Evolutionary conservation across 257 asterid species (phyloP).

Genomic region (Pogostemon cablin): DNA sequence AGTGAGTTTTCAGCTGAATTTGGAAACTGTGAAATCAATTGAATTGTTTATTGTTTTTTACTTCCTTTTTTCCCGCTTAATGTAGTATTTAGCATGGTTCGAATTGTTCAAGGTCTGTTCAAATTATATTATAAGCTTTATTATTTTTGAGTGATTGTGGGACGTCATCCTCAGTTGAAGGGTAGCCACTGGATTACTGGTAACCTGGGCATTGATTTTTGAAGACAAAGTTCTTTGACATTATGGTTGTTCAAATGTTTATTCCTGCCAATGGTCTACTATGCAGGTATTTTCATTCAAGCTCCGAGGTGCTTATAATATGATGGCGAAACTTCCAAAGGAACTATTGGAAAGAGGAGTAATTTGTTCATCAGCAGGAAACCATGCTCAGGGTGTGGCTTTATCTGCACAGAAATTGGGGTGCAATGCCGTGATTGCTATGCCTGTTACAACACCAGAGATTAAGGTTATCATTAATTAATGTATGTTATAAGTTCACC

Average conservation of each 20-base stretch:
- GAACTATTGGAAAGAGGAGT: constrained; percentile 73
- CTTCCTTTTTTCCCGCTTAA: constrained; percentile 1
- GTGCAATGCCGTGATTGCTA: constrained; percentile 76
- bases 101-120: constrained; percentile 16
- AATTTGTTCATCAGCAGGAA: constrained; percentile 91
- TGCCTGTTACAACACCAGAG: constrained; percentile 92
- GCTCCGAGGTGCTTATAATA: constrained; percentile 91
- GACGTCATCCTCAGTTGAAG: neutral
- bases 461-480: constrained; percentile 62
- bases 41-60: neutral
- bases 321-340: constrained; percentile 87
- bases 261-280: constrained; percentile 11
- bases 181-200: neutral
- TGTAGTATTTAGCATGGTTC: constrained; percentile 1
- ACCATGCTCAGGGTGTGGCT: constrained; percentile 95
- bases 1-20: constrained; percentile 12
- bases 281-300: constrained; percentile 85
- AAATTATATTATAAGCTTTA: neutral
- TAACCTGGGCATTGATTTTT: constrained; percentile 8
- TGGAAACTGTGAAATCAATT: neutral
- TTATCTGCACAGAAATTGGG: constrained; percentile 71
- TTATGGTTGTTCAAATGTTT: neutral
- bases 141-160: constrained; percentile 9
- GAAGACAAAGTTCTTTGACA: neutral
- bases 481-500: constrained; percentile 8